A percentile compares a stretch with the other conserved stretches of the same genome.
phyloP scores from a whole-genome alignment of 208 protist genomes.

The Strigomonas galati region DNA sequence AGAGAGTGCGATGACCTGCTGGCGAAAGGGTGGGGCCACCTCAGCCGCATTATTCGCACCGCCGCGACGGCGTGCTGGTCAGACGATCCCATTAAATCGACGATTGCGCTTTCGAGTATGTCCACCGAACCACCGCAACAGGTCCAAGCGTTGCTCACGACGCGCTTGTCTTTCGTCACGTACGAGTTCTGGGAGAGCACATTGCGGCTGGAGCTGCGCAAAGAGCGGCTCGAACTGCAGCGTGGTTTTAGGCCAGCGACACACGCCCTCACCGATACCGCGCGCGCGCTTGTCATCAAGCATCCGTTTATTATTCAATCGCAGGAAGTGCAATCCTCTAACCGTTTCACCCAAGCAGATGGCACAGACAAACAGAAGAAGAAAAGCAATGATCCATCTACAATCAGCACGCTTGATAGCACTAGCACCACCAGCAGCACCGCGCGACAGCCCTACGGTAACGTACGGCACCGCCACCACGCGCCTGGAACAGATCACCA shows the following conservation, averaged over 20 bases:
- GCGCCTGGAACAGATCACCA: too few relatives aligned
- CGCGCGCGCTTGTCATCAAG: constrained; percentile 25
- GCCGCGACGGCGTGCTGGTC: constrained; percentile 28
- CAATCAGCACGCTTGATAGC: too few relatives aligned
- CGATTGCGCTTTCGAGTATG: constrained; percentile 16
- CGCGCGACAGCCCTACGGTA: too few relatives aligned
- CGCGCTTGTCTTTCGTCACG: constrained; percentile 23
- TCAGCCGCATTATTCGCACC: constrained; percentile 19
- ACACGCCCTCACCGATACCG: constrained; percentile 36
- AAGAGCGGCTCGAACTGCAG: constrained; percentile 38
- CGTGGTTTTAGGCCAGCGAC: constrained; percentile 33
- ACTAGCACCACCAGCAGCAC: too few relatives aligned
- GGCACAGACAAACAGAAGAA: too few relatives aligned
- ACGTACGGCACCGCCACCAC: too few relatives aligned
- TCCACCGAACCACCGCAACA: constrained; percentile 27
- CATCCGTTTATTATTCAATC: constrained; percentile 4
- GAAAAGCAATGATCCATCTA: too few relatives aligned
- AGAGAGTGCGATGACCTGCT: constrained; percentile 20
- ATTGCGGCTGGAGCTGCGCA: constrained; percentile 33
- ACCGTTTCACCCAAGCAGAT: too few relatives aligned
- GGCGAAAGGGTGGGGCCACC: constrained; percentile 17
- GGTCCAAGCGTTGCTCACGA: constrained; percentile 14
- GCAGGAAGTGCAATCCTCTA: constrained; percentile 2
- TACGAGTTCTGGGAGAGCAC: too few relatives aligned
- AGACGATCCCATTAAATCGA: constrained; percentile 27